Evolutionary conservation across 2,329 filamentous ascomycete genomes (phyloP).

Genomic region (Paraphaeosphaeria sporulosa): DNA sequence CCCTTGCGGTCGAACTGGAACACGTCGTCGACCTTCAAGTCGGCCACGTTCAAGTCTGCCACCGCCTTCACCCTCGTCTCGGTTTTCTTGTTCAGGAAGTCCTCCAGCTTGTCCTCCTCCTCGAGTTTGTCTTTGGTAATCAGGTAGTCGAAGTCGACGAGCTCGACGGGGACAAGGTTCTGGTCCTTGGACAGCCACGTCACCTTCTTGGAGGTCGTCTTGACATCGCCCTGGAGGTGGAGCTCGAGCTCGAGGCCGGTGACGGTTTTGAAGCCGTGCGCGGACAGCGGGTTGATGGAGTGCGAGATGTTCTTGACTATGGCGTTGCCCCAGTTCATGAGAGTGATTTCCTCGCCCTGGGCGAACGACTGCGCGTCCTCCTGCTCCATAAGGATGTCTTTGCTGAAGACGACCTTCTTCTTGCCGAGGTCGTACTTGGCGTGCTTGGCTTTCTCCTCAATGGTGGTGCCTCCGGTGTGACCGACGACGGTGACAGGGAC

Average conservation of each 20-base stretch:
- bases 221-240: slow-evolving; percentile 92
- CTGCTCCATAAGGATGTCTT: slow-evolving; percentile 82
- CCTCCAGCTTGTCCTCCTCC: slow-evolving; percentile 82
- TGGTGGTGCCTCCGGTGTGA: slow-evolving; percentile 60
- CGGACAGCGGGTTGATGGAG: slow-evolving; percentile 58
- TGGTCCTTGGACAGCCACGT: slow-evolving; percentile 88
- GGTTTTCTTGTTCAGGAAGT: slow-evolving; percentile 80
- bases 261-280: slow-evolving; percentile 61
- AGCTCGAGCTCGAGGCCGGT: slow-evolving; percentile 80
- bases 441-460: slow-evolving; percentile 83
- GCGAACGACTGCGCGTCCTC: slow-evolving; percentile 83
- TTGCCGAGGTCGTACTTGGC: slow-evolving; percentile 87
- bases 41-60: slow-evolving; percentile 80
- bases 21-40: slow-evolving; percentile 85
- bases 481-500: slow-evolving; percentile 76
- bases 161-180: slow-evolving; percentile 79
- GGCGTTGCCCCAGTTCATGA: slow-evolving; percentile 97
- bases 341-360: slow-evolving; percentile 87
- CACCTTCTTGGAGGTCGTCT: slow-evolving; percentile 94
- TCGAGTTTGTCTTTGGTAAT: slow-evolving; percentile 95
- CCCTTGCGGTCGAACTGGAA: slow-evolving; percentile 95
- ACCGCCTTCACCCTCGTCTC: slow-evolving; percentile 76
- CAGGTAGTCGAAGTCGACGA: slow-evolving; percentile 94
- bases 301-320: slow-evolving; percentile 72
- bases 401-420: slow-evolving; percentile 84